Evolutionary conservation across 371 early-diverging fungal genomes (phyloP).

Genomic region (Haplosporangium sp.): DNA sequence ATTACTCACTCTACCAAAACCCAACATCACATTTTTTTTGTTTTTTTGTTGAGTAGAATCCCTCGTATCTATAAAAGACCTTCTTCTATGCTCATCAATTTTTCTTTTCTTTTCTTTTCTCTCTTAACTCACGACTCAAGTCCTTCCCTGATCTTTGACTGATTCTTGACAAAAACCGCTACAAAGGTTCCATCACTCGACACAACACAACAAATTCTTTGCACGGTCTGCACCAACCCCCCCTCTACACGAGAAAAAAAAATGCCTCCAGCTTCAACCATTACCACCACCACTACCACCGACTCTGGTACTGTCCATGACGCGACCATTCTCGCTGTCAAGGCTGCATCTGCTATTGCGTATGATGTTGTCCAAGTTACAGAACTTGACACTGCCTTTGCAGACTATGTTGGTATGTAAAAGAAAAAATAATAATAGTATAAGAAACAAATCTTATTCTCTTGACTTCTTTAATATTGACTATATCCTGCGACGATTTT

Average conservation of each 20-base stretch:
- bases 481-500: too few relatives aligned
- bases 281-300: constrained; percentile 5
- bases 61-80: background rate
- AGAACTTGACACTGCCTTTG: constrained; percentile 30
- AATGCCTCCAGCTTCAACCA: constrained; percentile 37
- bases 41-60: too few relatives aligned
- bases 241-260: constrained; percentile 24
- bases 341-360: constrained; percentile 8
- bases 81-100: background rate
- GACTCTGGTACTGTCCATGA: background rate
- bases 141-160: too few relatives aligned
- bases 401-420: constrained; percentile 33
- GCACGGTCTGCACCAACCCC: constrained; percentile 55
- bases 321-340: background rate
- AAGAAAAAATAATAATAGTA: background rate
- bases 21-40: too few relatives aligned
- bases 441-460: background rate
- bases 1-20: background rate
- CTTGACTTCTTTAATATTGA: background rate
- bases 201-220: constrained; percentile 1
- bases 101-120: background rate
- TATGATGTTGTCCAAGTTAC: constrained; percentile 17
- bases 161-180: background rate
- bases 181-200: background rate
- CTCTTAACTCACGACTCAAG: background rate